A percentile compares a stretch with the other conserved stretches of the same genome.
These are phyloP conservation scores for Friedmanniomyces endolithicus DNA, from an alignment of 495 filamentous ascomycete species.

Conservation along the genomic window DNA sequence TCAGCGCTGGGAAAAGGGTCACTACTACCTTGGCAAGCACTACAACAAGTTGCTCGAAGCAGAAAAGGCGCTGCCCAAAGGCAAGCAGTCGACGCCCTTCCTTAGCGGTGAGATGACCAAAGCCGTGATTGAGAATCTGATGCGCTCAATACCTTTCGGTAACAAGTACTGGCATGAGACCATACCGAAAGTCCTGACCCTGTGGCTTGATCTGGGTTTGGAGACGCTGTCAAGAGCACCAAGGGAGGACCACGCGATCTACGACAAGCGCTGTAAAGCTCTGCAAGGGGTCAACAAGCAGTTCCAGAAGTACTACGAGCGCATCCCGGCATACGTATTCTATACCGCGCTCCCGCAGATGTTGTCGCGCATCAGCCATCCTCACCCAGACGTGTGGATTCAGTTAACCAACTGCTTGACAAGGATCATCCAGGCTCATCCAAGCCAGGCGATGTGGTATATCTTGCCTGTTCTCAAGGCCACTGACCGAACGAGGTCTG, in stretches of 20 bases:
- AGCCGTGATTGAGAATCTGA: constrained; percentile 83
- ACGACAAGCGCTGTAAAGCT: constrained; percentile 47
- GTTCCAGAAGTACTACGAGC: constrained; percentile 57
- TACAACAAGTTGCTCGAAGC: constrained; percentile 94
- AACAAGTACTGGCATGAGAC: constrained; percentile 94
- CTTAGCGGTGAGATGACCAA: constrained; percentile 69
- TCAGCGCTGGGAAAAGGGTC: constrained; percentile 81
- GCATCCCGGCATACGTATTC: constrained; percentile 75
- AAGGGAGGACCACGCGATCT: constrained; percentile 30
- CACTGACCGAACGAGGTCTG: constrained; percentile 37
- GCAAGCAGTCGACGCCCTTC: constrained; percentile 47
- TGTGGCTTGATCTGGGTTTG: constrained; percentile 86
- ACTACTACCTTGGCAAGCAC: constrained; percentile 92
- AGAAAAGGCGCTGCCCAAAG: constrained; percentile 61
- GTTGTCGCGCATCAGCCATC: constrained; percentile 80
- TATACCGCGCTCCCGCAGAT: constrained; percentile 90
- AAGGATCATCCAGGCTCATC: constrained; percentile 66
- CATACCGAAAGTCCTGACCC: constrained; percentile 72
- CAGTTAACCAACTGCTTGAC: constrained; percentile 64
- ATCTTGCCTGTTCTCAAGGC: constrained; percentile 67
- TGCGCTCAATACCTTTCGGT: constrained; percentile 72
- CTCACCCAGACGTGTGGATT: constrained; percentile 60
- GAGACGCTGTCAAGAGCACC: constrained; percentile 46
- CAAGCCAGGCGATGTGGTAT: constrained; percentile 88
- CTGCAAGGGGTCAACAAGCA: constrained; percentile 60